Base-by-base conservation (phyloP, 257 asterid species). In the Solanum sejunctum region DNA sequence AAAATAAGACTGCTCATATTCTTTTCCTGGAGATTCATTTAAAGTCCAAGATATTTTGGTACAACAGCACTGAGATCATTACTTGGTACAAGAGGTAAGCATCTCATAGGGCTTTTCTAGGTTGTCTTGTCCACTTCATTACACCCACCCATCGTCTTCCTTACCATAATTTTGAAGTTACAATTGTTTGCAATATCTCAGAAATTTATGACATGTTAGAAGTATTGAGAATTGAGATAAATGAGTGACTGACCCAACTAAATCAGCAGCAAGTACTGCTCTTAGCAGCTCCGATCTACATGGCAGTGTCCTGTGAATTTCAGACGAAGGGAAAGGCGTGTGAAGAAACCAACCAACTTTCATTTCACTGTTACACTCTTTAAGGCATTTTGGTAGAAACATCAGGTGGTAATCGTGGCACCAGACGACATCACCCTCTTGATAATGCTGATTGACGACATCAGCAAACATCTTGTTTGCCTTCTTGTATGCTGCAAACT, bases 341-440 rank as follows among this genome's bases (percentile, higher is more conserved):
- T 95, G 98, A 52, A 95, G 97, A 91, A 95, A 95, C 98, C 98
- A 95, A 20, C 98, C 98, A 10, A 95, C 98, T 90, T 95, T 95
- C 98, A 93, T 93, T 75, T 88, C 86, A 81, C 55, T 87, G 84
- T 95, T 95, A 79, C 89, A 82, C n/a, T 93, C 95, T 84, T 95
- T 93, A 11, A 93, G 94, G 86, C 95, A 93, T 88, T 91, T 91
- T 3, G 98, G 97, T 58, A 94, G 96, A 89, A 92, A 94, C 98
- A 94, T 94, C 83, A 94, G 91, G 89, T 95, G 98, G 88, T 95
- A 95, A 86, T 95, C 97, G 82, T 95, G 98, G 91, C 98, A 93
- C 97, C 98, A 95, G 32, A 93, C 97, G 51, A 95, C 94, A 83
- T 95, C 98, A 49, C 98, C 98, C n/a, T 93, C 97, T 86, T 89